Conservation (phyloP, 306 rosid species). For the Luffa aegyptiaca region DNA sequence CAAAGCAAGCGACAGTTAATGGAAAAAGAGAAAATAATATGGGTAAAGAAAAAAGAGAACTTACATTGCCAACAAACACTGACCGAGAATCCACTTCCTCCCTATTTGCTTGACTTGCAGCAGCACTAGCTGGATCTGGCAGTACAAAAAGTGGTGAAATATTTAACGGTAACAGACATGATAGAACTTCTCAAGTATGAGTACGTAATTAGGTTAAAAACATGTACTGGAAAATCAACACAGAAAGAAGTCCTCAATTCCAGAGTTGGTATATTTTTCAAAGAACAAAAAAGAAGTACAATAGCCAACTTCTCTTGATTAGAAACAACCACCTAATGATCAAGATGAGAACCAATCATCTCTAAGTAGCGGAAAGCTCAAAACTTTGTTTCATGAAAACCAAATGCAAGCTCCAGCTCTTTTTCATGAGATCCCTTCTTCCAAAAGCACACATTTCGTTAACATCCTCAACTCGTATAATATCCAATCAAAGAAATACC, state of each 20-base stretch:
- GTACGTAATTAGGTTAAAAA: not conserved
- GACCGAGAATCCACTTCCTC: constrained; percentile 81
- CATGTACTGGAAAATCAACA: not conserved
- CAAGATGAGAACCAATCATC: not conserved
- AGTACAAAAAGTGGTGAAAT: not conserved
- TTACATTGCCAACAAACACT: constrained; percentile 85
- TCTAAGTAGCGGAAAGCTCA: not conserved
- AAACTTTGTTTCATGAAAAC: not conserved
- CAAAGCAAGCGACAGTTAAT: not conserved
- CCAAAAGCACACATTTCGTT: not conserved
- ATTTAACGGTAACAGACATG: not conserved
- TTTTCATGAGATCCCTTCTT: not conserved
- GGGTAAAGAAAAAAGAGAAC: constrained; percentile 14
- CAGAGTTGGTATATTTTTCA: not conserved
- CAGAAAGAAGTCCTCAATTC: not conserved
- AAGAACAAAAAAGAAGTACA: not conserved
- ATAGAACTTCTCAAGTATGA: not conserved
- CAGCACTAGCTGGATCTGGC: constrained; percentile 51
- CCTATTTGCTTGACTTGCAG: constrained; percentile 51
- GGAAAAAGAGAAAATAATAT: not conserved
- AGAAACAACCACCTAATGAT: not conserved
- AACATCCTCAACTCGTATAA: not conserved
- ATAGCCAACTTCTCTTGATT: not conserved
- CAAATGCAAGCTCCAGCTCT: too few relatives aligned
- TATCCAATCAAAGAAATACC: not conserved